Evolutionary conservation across 176 grass and related monocot genomes (phyloP).

Genomic region (Ampelocalamus luodianensis): DNA sequence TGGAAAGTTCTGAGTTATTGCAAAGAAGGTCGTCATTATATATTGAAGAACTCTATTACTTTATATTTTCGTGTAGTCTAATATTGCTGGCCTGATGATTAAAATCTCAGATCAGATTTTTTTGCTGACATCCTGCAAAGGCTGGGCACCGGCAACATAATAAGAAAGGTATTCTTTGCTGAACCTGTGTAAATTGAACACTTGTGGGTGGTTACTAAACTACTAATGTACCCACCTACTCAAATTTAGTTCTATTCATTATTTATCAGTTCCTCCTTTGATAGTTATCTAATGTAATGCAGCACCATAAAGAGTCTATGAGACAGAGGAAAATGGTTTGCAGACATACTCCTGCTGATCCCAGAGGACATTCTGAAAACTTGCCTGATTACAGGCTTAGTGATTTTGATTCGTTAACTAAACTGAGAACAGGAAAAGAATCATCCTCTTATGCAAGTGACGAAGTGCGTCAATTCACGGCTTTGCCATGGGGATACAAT

Average conservation of each 20-base stretch:
- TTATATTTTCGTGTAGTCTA: slow-evolving; percentile 33
- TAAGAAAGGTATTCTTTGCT: slow-evolving; percentile 47
- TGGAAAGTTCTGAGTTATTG: slow-evolving; percentile 64
- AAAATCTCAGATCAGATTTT: slow-evolving; percentile 69
- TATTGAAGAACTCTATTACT: slow-evolving; percentile 16
- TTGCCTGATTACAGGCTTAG: slow-evolving; percentile 43
- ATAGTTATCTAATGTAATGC: slow-evolving; percentile 39
- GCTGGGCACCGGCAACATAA: slow-evolving; percentile 46
- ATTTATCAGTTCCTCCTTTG: slow-evolving; percentile 28
- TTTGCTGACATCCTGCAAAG: slow-evolving; percentile 58
- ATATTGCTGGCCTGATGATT: slow-evolving; percentile 14
- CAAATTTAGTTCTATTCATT: slow-evolving; percentile 26
- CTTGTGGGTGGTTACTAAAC: not conserved
- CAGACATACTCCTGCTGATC: slow-evolving; percentile 25
- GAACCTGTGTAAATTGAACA: slow-evolving; percentile 7
- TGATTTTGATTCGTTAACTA: slow-evolving; percentile 9
- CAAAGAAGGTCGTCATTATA: slow-evolving; percentile 56
- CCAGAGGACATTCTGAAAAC: slow-evolving; percentile 2
- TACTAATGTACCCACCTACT: slow-evolving; percentile 2
- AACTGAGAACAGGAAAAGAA: slow-evolving; percentile 21
- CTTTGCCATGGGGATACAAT: slow-evolving; percentile 46
- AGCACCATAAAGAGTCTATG: slow-evolving; percentile 35
- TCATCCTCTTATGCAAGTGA: slow-evolving; percentile 29
- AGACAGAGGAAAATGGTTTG: slow-evolving; percentile 15
- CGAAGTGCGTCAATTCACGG: slow-evolving; percentile 23